Evolutionary conservation across 139 green algal genomes (phyloP).

Genomic region (Picochlorum sp.): DNA sequence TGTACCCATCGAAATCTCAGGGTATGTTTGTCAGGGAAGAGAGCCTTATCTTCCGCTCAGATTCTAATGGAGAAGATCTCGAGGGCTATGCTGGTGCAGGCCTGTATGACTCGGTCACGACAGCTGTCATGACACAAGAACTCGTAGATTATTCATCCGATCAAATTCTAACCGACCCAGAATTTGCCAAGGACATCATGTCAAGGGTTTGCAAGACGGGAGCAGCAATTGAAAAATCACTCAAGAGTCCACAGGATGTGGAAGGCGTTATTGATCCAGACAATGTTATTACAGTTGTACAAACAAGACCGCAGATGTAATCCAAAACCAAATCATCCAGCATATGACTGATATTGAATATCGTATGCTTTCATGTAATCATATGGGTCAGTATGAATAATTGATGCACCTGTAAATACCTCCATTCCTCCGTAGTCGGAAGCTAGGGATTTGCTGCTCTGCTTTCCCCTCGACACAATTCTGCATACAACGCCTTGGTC

Average conservation of each 20-base stretch:
- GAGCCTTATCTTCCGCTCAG: slow-evolving; percentile 43
- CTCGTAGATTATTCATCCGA: slow-evolving; percentile 76
- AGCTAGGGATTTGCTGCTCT: slow-evolving; percentile 30
- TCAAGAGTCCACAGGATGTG: slow-evolving; percentile 77
- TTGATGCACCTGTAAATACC: slow-evolving; percentile 68
- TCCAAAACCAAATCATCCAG: slow-evolving; percentile 7
- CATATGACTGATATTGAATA: slow-evolving; percentile 3
- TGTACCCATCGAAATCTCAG: slow-evolving; percentile 81
- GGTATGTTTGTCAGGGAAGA: slow-evolving; percentile 80
- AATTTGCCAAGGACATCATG: slow-evolving; percentile 54
- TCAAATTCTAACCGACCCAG: slow-evolving; percentile 59
- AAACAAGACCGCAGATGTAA: slow-evolving; percentile 90
- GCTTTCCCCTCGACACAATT: slow-evolving; percentile 54
- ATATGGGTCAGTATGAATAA: slow-evolving; percentile 75
- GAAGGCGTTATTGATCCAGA: slow-evolving; percentile 86
- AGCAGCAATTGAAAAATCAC: slow-evolving; percentile 13
- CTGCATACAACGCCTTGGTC: slow-evolving; percentile 38
- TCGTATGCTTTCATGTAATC: slow-evolving; percentile 1
- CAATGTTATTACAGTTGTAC: slow-evolving; percentile 82
- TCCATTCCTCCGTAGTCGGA: slow-evolving; percentile 74
- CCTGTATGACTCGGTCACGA: slow-evolving; percentile 90
- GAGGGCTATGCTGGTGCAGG: slow-evolving; percentile 89
- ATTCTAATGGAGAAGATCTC: slow-evolving; percentile 94
- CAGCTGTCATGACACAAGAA: slow-evolving; percentile 56
- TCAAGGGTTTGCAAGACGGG: slow-evolving; percentile 41